Evolutionary conservation across 768 basidiomycete species (phyloP), one percentile per base, ranked within the genome.

Genomic region (Pholiota microspora): DNA sequence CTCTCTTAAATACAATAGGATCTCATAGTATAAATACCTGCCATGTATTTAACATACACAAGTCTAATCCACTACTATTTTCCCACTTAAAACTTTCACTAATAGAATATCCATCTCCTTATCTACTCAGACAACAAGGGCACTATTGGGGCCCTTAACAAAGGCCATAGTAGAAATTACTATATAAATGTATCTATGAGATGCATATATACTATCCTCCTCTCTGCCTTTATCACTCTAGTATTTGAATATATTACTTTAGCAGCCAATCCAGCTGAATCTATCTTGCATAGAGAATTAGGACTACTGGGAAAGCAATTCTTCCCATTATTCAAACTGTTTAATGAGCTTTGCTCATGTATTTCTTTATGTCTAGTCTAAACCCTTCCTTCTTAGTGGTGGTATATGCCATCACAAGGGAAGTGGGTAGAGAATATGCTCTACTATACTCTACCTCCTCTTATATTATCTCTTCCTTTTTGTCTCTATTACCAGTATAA

Each of bases 121-220:
- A 57, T 73, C n/a, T 62, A 64, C 45, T 70, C 67, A 0, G 71
- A 77, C 58, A 77, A 77, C 56, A 51, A 69, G 24, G 73, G 73
- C 6, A 63, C 66, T 1, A 72, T 77, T 31, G 67, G 71, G 3
- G 63, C 73, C 9, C 61, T 69, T 23, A 45, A 49, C 1, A 69
- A 69, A 38, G 73, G 73, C 1, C 55, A 68, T 2, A 64, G 68
- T 45, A 50, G 55, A 0, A 76, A 72, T 38, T 55, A 52, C 16
- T 31, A 64, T 38, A 62, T 69, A 23, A 73, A 75, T 54, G 28
- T 62, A 1, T 63, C 64, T 21, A 57, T 73, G 8, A 48, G 66
- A 3, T 62, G 66, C 5, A 61, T 51, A 4, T 54, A 55, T n/a
- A 36, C 58, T 0, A 38, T 67, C 2, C 54, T 64, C 1, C 40